Evolutionary conservation across 257 asterid species (phyloP).

Genomic region (Lithospermum erythrorhizon): DNA sequence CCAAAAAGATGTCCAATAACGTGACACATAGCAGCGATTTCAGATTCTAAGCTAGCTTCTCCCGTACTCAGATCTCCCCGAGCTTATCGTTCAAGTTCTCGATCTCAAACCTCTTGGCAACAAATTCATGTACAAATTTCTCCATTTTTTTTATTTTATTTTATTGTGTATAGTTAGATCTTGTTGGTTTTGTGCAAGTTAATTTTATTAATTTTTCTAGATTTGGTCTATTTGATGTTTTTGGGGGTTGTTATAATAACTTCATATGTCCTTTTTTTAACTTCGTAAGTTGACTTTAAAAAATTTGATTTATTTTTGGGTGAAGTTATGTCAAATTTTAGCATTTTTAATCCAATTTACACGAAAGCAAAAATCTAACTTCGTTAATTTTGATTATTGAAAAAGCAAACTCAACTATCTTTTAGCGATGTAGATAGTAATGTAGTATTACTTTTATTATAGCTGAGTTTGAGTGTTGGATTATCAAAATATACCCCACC

Average conservation of each 20-base stretch:
- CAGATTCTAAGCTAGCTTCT: slow-evolving; percentile 50
- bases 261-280: too few species aligned
- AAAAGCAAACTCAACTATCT: too few species aligned
- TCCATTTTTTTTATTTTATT: not conserved
- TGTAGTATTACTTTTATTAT: too few species aligned
- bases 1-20: slow-evolving; percentile 29
- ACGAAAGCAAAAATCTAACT: too few species aligned
- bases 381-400: too few species aligned
- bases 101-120: slow-evolving; percentile 63
- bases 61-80: slow-evolving; percentile 49
- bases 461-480: too few species aligned
- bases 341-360: too few species aligned
- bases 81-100: slow-evolving; percentile 60
- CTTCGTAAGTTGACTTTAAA: too few species aligned
- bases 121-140: slow-evolving; percentile 36
- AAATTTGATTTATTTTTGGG: too few species aligned
- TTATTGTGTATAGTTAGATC: not conserved
- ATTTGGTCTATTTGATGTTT: not conserved
- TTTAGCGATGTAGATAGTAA: too few species aligned
- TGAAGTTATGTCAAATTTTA: too few species aligned
- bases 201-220: not conserved
- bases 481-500: not conserved
- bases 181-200: not conserved
- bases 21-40: slow-evolving; percentile 64
- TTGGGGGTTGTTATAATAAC: too few species aligned